Conservation (phyloP, 179 eudicot genomes). For the Silene coronaria region DNA sequence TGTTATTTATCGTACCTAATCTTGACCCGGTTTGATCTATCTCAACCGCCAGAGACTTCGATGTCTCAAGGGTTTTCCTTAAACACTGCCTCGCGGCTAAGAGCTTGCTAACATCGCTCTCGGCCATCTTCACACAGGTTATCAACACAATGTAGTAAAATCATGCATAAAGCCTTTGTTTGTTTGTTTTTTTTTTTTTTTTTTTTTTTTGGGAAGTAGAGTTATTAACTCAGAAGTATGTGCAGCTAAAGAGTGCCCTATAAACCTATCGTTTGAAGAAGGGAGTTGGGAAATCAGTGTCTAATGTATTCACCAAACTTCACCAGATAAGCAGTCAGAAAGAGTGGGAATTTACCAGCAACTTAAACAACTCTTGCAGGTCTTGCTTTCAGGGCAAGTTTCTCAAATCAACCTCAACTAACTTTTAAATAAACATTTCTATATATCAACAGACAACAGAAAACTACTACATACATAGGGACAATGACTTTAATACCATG, state of each 20-base stretch:
- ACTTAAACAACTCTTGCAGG: constrained; percentile 37
- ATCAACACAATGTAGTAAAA: constrained; percentile 5
- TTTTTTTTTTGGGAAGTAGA: not conserved
- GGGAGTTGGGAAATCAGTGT: constrained; percentile 30
- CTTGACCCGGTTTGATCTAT: constrained; percentile 32
- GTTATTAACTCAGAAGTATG: not conserved
- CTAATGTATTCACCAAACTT: constrained; percentile 48
- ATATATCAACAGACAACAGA: not conserved
- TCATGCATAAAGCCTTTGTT: constrained; percentile 7
- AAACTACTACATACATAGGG: not conserved
- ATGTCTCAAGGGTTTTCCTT: constrained; percentile 41
- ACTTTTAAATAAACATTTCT: constrained; percentile 17
- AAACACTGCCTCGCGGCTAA: constrained; percentile 50
- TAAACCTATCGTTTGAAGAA: not conserved
- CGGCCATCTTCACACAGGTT: constrained; percentile 21
- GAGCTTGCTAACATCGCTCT: constrained; percentile 33
- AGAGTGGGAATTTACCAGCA: constrained; percentile 22
- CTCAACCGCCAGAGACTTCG: constrained; percentile 37
- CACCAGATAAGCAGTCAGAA: constrained; percentile 41
- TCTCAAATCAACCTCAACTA: constrained; percentile 34
- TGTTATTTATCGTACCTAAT: constrained; percentile 25
- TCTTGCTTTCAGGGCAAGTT: constrained; percentile 46
- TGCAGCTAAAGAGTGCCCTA: not conserved
- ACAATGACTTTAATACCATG: constrained; percentile 5
- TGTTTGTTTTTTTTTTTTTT: too few relatives aligned